Evolutionary conservation across 305 asterid species (phyloP), one percentile per base, ranked within the genome.

Genomic region (Striga hermonthica): DNA sequence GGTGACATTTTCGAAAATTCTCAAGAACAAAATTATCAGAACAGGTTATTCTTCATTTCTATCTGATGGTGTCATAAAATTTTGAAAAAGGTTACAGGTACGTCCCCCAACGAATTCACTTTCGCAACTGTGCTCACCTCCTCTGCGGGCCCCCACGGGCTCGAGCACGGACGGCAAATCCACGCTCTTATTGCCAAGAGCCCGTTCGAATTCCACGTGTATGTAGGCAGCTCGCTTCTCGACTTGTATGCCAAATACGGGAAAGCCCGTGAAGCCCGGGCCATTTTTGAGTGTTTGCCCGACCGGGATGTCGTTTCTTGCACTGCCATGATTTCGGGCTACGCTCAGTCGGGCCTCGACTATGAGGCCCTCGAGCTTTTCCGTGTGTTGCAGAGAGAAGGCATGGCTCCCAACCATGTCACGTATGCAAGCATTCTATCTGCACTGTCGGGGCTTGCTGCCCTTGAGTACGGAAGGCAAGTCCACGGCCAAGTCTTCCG

Each of bases 231-330:
- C 88, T 89, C 95, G 60, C 96, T 91, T 61, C 92, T 91, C 48
- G 95, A 87, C 78, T 63, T 91, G 78, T 91, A 91, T 57, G 96
- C 89, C 48, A 91, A 91, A 85, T 80, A 92, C 66, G 95, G 95
- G 62, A 81, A 75, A 75, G 76, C 83, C 62, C 80, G 62, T 14
- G 91, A 85, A 68, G 95, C 96, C 45, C 85, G 75, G 58, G 37
- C 3, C 59, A 71, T 91, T 16, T 91, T 89, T 58, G 88, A 85
- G 14, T 36, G 74, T 69, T 72, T 89, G 75, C 85, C 95, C 3
- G 87, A 75, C 64, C 84, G 81, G 71, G 98, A 91, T 75, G 79
- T 80, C 43, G 83, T 89, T 67, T 89, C 88, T 37, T 89, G 95
- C 78, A 85, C 95, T 53, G 87, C 98, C 28, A 80, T 89, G 39